Base-by-base conservation (phyloP, 2,329 filamentous ascomycete genomes). In the Annulohypoxylon truncatum region DNA sequence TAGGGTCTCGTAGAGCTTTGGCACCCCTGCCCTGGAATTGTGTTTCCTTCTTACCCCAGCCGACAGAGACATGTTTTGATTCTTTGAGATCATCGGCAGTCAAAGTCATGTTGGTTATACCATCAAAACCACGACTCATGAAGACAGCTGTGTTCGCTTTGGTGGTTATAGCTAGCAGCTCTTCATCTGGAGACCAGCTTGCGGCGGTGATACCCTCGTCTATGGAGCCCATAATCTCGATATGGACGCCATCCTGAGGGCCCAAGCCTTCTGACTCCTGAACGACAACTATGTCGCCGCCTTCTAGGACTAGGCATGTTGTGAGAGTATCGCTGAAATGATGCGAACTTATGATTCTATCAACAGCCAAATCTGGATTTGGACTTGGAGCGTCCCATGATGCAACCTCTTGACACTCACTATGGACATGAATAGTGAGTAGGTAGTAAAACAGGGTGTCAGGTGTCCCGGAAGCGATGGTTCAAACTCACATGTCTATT, bases 31-130 rank as follows among this genome's bases (percentile, higher is more conserved):
- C 96, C 76, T 97, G 92, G 78, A 99, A 99, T 78, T 99, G 96
- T 0, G 96, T 99, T 80, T 99, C 96, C 77, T 92, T 93, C 82
- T 98, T 98, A 64, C 96, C 96, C 96, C 96, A 99, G 52, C 96
- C 96, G 20, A 99, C 95, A 18, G 94, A 96, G 61, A 97, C 96
- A 82, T 97, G 94, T 77, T 91, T 96, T 24, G 92, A 98, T n/a
- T 89, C 88, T 72, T 91, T 91, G 68, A 97, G 86, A 79, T 97
- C 95, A 46, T 94, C 92, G 0, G 83, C 77, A 0, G 87, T 88
- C 78, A 98, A 89, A 31, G 84, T 82, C 55, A 92, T 85, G 78
- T 94, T 92, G 31, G 91, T 88, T 42, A 97, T 89, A 61, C 90
- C 90, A 72, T 98, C 95, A 71, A 98, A 97, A 24, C 90, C 89